Conservation (phyloP, 768 basidiomycete species). For the Inosperma sp. region DNA sequence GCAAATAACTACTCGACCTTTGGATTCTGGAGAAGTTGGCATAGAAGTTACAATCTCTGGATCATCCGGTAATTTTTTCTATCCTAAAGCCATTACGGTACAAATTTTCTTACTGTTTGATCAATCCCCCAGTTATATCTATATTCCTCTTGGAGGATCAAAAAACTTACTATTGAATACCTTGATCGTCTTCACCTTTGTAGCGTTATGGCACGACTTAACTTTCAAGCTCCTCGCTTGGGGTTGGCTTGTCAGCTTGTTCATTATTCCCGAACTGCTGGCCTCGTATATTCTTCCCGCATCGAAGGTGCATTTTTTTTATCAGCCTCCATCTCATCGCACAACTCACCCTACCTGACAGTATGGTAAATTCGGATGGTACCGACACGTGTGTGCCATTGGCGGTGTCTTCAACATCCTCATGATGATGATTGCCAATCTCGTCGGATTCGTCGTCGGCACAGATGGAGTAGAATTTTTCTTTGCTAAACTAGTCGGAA, state of each 20-base stretch:
- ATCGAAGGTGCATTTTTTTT: constrained; percentile 48
- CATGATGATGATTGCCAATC: constrained; percentile 88
- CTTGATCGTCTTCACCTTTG: constrained; percentile 86
- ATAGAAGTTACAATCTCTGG: constrained; percentile 96
- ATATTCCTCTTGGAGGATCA: constrained; percentile 84
- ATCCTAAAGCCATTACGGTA: not conserved
- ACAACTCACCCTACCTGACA: constrained; percentile 26
- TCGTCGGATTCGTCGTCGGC: constrained; percentile 93
- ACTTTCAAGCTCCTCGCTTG: constrained; percentile 84
- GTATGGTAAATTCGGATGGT: constrained; percentile 73
- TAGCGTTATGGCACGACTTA: constrained; percentile 96
- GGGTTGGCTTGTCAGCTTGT: constrained; percentile 94
- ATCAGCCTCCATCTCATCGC: not conserved
- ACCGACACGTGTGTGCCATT: constrained; percentile 75
- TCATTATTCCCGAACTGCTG: constrained; percentile 81
- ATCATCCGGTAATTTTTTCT: constrained; percentile 59
- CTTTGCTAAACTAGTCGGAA: constrained; percentile 54
- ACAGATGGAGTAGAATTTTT: constrained; percentile 74
- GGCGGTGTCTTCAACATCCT: constrained; percentile 83
- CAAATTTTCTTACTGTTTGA: not conserved
- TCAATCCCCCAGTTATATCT: constrained; percentile 85
- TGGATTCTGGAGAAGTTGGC: constrained; percentile 97
- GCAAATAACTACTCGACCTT: constrained; percentile 91
- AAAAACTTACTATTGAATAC: constrained; percentile 54
- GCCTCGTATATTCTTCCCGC: constrained; percentile 58